A percentile compares a stretch with the other conserved stretches of the same genome.
Conservation (phyloP, 2,329 filamentous ascomycete genomes). For the Alternaria arbusti region DNA sequence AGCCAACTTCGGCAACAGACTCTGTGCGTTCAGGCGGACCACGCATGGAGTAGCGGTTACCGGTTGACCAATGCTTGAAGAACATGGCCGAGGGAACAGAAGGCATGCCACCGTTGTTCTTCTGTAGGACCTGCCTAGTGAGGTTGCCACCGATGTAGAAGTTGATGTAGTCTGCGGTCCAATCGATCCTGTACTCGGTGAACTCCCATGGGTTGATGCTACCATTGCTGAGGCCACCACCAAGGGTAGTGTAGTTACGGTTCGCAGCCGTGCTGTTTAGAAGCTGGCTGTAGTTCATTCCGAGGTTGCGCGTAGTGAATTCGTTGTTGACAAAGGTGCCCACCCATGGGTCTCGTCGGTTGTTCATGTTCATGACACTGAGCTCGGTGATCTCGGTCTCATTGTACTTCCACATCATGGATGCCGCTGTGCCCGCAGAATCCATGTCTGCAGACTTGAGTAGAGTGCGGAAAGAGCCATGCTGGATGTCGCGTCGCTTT, state of each 20-base stretch:
- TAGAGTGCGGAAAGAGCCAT: slow-evolving; percentile 55
- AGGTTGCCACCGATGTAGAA: slow-evolving; percentile 52
- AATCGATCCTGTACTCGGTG: slow-evolving; percentile 56
- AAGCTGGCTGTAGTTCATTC: slow-evolving; percentile 51
- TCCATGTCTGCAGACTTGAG: slow-evolving; percentile 50
- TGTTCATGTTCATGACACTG: slow-evolving; percentile 55
- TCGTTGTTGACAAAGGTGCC: slow-evolving; percentile 49
- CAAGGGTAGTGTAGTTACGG: slow-evolving; percentile 50
- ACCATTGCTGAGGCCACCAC: slow-evolving; percentile 34
- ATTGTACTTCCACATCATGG: slow-evolving; percentile 56
- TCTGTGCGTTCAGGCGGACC: slow-evolving; percentile 50
- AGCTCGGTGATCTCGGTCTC: slow-evolving; percentile 52
- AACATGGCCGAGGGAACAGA: slow-evolving; percentile 52
- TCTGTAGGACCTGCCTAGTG: slow-evolving; percentile 43
- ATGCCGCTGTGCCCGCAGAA: slow-evolving; percentile 52
- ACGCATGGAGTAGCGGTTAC: slow-evolving; percentile 53
- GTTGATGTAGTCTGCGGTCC: slow-evolving; percentile 52
- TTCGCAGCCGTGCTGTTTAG: slow-evolving; percentile 31
- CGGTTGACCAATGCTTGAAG: slow-evolving; percentile 58
- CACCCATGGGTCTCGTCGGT: slow-evolving; percentile 47
- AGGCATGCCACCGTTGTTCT: slow-evolving; percentile 44
- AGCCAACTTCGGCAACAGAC: slow-evolving; percentile 53
- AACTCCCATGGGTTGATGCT: slow-evolving; percentile 52
- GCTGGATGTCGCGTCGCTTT: slow-evolving; percentile 54
- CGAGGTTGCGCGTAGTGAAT: slow-evolving; percentile 46